Evolutionary conservation across 1,284 basidiomycete species (phyloP), one percentile per base, ranked within the genome.

Genomic region (Apiotrichum brassicae): DNA sequence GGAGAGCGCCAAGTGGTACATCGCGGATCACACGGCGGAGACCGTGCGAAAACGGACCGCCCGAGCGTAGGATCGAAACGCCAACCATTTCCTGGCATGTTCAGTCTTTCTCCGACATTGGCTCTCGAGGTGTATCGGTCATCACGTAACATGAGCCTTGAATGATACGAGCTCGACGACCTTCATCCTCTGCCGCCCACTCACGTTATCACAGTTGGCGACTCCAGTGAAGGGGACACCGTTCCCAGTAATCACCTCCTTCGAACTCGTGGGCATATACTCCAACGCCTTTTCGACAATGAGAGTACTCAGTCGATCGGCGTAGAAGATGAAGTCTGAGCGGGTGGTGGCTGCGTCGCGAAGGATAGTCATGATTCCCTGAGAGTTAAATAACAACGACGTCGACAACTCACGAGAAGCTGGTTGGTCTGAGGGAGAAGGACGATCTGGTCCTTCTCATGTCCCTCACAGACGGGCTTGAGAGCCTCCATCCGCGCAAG

Each of bases 21-120:
- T 95, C 86, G 39, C 86, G 84, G 48, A 97, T 81, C 6, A 94
- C 91, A 23, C 92, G 78, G 32, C 84, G 80, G 19, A 97, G 82
- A n/a, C 94, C 92, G 43, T 84, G 83, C 66, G 94, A 88, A 25
- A 97, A 80, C 2, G 89, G 87, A 4, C 89, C 88, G 8, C 93
- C 93, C 2, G 70, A 72, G 36, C 70, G 64, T 16, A 71, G 58
- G 43, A 72, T 72, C 4, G 70, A 68, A 6, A 72, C 58, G 4
- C 70, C 70, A 23, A 72, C 62, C 5, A 71, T 51, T 13, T 56
- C 46, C 68, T 73, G 46, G 9, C 33, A 18, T 13, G 33, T 7
- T 12, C 33, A 14, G 16, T 18, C 12, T 7, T 7, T 18, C 33
- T 16, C 13, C n/a, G 13, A n/a, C n/a, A n/a, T n/a, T n/a, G n/a